Base-by-base conservation (phyloP, 192 early-diverging fungal genomes). In the Polychytrium aggregatum region DNA sequence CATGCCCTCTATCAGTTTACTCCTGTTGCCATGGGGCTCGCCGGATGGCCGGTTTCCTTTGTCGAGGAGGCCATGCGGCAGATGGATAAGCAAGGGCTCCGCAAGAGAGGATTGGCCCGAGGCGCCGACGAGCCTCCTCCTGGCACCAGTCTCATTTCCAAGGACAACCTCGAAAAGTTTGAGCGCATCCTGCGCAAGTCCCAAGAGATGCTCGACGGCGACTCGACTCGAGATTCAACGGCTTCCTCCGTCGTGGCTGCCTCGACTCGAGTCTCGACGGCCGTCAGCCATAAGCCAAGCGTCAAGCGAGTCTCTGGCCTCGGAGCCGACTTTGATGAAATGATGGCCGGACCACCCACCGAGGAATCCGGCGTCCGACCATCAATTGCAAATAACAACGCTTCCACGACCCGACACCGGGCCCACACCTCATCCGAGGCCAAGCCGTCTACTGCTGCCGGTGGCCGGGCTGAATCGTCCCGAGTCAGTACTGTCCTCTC, bases 1-100 rank as follows among this genome's bases (percentile, higher is more conserved):
- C 53, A 51, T 13, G 50, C 26, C 26, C 35, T 62, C 5, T 68
- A 68, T 42, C 58, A 64, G 36, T 38, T 64, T 9, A 68, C 62
- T 1, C 18, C 20, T 4, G 24, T 27, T 5, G 67, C 57, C 9
- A 47, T 39, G 0, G 36, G 35, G 45, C 27, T 57, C 5, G 48
- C 53, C 14, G 52, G 55, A 16, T 64, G 61, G 67, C 21, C 50
- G 14, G 60, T 28, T 44, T 61, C 41, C 36, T 44, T 34, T 16
- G 48, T 50, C 1, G 52, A 44, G 38, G 55, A 46, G 16, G 4
- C 34, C 27, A 41, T 29, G 10, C 20, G 28, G 20, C 37, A 34
- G 28, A n/a, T 49, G 29, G 1, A 40, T 17, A 52, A 40, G 37
- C 25, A 41, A 16, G 53, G 44, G 6, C 50, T 27, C 9, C 18